A percentile compares a stretch with the other conserved stretches of the same genome.
These are phyloP conservation scores for Pseudocercospora vitis DNA, from an alignment of 2,329 filamentous ascomycete species.

Conservation along the genomic window DNA sequence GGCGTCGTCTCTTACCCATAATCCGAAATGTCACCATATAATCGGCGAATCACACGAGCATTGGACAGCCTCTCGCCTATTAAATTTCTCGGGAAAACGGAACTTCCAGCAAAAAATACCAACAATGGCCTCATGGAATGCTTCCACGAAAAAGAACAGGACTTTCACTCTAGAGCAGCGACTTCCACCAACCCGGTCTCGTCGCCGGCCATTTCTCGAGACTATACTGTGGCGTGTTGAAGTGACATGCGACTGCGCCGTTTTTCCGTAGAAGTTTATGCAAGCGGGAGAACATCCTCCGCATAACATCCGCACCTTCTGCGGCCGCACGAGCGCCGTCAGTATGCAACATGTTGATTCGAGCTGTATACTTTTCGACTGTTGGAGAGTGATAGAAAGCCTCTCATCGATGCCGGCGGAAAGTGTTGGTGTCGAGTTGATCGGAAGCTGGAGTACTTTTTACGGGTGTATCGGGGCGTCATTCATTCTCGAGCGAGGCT, in stretches of 20 bases:
- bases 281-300: constrained; percentile 10
- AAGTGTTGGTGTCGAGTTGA: too few relatives aligned
- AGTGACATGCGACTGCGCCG: background rate
- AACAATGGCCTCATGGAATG: background rate
- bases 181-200: background rate
- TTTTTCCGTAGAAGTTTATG: background rate
- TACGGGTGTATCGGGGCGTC: too few relatives aligned
- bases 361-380: too few relatives aligned
- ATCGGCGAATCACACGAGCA: background rate
- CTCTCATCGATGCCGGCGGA: too few relatives aligned
- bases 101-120: background rate
- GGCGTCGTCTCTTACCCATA: background rate
- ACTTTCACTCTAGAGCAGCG: background rate
- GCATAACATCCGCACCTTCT: constrained; percentile 16
- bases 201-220: background rate
- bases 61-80: background rate
- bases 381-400: too few relatives aligned
- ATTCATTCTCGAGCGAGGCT: too few relatives aligned
- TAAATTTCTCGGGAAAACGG: background rate
- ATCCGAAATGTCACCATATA: constrained; percentile 14
- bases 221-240: constrained; percentile 5
- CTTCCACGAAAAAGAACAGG: background rate
- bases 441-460: too few relatives aligned
- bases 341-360: too few relatives aligned
- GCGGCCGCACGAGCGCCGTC: too few relatives aligned